These are phyloP conservation scores for Russula vinacea DNA, from an alignment of 768 basidiomycete genomes.

Conservation along the genomic window DNA sequence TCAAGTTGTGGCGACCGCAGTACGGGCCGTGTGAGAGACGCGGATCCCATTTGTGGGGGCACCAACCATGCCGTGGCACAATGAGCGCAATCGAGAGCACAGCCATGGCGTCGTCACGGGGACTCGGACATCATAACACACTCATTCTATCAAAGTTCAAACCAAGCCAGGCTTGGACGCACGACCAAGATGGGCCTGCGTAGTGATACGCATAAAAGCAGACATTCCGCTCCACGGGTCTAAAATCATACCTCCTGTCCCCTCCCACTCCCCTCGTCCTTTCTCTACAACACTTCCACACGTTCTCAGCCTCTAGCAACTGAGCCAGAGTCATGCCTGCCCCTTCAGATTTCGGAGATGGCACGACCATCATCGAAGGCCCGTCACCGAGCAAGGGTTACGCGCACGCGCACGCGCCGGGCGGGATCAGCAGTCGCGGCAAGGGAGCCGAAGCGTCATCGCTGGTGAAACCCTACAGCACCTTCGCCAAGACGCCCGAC, in stretches of 20 bases:
- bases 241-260: neutral
- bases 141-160: too few relatives aligned
- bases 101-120: neutral
- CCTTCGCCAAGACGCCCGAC: constrained; percentile 22
- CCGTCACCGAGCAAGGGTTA: neutral
- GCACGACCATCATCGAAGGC: constrained; percentile 14
- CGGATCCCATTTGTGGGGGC: neutral
- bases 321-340: constrained; percentile 11
- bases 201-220: too few relatives aligned
- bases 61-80: neutral
- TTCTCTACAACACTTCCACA: neutral
- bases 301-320: neutral
- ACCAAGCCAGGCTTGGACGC: too few relatives aligned
- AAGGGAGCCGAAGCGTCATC: constrained; percentile 5
- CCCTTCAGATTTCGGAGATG: constrained; percentile 21
- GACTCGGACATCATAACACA: neutral
- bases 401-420: neutral
- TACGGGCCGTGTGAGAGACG: neutral
- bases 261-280: too few relatives aligned
- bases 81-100: neutral
- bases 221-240: too few relatives aligned
- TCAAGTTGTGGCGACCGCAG: too few relatives aligned
- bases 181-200: too few relatives aligned
- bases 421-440: neutral
- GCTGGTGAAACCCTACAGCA: neutral